phyloP scores from a whole-genome alignment of 1,284 basidiomycete genomes.

The Trichosporon asahii region DNA sequence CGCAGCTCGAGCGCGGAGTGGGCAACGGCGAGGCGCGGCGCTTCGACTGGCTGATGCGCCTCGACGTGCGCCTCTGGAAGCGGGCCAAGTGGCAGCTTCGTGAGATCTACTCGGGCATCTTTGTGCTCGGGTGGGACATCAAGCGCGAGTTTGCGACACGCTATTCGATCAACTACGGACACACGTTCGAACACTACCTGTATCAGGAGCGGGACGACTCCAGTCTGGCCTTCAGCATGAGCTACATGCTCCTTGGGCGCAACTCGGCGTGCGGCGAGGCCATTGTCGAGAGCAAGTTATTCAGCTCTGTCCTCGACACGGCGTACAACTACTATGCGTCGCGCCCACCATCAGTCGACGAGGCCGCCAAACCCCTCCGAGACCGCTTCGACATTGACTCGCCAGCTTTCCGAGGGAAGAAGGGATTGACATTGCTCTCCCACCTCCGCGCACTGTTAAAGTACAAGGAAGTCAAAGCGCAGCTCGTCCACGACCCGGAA shows the following conservation, averaged over 20 bases:
- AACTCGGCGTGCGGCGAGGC: constrained; percentile 71
- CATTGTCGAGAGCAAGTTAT: constrained; percentile 69
- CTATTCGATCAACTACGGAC: constrained; percentile 77
- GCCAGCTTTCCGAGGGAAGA: constrained; percentile 84
- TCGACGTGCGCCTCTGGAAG: constrained; percentile 47
- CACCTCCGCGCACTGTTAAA: constrained; percentile 67
- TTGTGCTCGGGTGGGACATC: constrained; percentile 32
- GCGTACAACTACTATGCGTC: constrained; percentile 72
- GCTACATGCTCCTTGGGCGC: constrained; percentile 83
- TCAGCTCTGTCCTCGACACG: constrained; percentile 71
- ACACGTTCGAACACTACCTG: constrained; percentile 84
- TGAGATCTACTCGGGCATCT: constrained; percentile 41
- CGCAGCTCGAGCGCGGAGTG: constrained; percentile 12
- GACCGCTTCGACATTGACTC: constrained; percentile 68
- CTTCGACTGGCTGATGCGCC: constrained; percentile 47
- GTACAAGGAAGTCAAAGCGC: constrained; percentile 66
- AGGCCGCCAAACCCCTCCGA: background rate
- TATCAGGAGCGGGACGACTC: constrained; percentile 87
- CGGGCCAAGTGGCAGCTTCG: constrained; percentile 45
- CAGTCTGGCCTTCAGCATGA: constrained; percentile 82
- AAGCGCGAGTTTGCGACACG: constrained; percentile 60
- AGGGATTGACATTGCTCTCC: constrained; percentile 84
- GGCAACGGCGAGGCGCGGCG: constrained; percentile 13
- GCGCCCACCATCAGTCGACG: constrained; percentile 1
- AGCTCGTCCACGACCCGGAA: constrained; percentile 64